Percentiles rank a stretch among this genome's conserved stretches.
Evolutionary conservation across 2,329 filamentous ascomycete genomes (phyloP).

Genomic region (Neonectria faginata): DNA sequence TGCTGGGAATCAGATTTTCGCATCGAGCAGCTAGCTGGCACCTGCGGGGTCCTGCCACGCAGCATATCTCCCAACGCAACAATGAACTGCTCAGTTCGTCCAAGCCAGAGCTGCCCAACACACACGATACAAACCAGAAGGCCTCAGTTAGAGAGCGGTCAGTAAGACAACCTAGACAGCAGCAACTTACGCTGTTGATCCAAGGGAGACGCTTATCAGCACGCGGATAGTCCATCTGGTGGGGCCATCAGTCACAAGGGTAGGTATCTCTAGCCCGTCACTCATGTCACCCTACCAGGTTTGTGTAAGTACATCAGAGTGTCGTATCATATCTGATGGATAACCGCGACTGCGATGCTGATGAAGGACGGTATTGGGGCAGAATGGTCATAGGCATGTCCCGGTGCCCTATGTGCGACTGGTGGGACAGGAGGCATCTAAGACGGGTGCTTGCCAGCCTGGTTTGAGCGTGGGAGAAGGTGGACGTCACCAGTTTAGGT

Average conservation of each 20-base stretch:
- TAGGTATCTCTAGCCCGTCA: constrained; percentile 15
- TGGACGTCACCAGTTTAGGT: not conserved
- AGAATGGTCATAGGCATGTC: too few species aligned
- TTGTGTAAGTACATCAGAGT: not conserved
- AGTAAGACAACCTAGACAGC: not conserved
- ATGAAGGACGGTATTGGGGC: not conserved
- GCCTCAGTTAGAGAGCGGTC: not conserved
- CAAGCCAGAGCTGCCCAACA: not conserved
- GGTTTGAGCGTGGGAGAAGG: not conserved
- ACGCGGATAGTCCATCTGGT: constrained; percentile 6
- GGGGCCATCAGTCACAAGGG: constrained; percentile 29
- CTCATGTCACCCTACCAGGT: constrained; percentile 13
- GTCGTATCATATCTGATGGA: not conserved
- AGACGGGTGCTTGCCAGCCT: not conserved
- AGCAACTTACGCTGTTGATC: constrained; percentile 1
- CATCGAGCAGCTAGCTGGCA: not conserved
- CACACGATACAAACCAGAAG: not conserved
- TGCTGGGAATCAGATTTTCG: not conserved
- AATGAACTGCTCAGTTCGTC: not conserved
- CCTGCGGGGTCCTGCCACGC: not conserved
- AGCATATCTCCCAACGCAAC: not conserved
- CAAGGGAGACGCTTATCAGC: constrained; percentile 27
- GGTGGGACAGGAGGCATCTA: not conserved
- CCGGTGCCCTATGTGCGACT: not conserved
- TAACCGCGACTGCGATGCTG: not conserved